Evolutionary conservation across 2,329 filamentous ascomycete genomes (phyloP), one percentile per base, ranked within the genome.

Genomic region (Metarhizium rileyi): DNA sequence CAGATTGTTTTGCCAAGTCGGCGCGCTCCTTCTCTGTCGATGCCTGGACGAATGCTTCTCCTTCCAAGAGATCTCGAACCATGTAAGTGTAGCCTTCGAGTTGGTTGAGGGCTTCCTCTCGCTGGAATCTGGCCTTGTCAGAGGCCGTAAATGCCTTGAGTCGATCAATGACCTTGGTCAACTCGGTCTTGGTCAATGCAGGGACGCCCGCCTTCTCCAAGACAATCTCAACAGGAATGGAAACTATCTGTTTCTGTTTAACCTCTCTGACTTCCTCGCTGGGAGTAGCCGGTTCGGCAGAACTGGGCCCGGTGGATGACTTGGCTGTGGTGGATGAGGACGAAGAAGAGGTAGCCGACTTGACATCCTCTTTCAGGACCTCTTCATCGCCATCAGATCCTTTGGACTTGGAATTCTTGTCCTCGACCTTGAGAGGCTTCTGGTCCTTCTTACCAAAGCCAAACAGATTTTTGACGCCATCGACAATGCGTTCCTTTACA

Each of bases 51-150:
- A 96, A 97, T 1, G 76, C 74, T 44, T 87, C 82, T 52, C 85
- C 84, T 40, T 88, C 84, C 2, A 96, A 74, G 42, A 95, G 76
- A 65, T 96, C 90, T 25, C 90, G 84, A 26, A 87, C 80, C 61
- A 83, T 85, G 74, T 98, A 98, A 14, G 91, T 95, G 67, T 86
- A 97, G 12, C 79, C 84, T 68, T 98, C 93, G n/a, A 98, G 80
- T 56, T 87, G 85, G 69, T 97, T 98, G 50, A 96, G 73, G 1
- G 87, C 81, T 65, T 96, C 91, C 64, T 96, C 90, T 28, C 90
- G 82, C 51, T 82, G 73, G 33, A 82, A 70, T 46, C 90, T 86
- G 26, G 85, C 81, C 57, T 78, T 80, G 67, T 98, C 93, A 2
- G 91, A 95, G 25, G 79, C 75, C 57, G 94, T 89, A 59, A 98